phyloP scores from a whole-genome alignment of 2,329 filamentous ascomycete species.

The Lecanicillium sp. region DNA sequence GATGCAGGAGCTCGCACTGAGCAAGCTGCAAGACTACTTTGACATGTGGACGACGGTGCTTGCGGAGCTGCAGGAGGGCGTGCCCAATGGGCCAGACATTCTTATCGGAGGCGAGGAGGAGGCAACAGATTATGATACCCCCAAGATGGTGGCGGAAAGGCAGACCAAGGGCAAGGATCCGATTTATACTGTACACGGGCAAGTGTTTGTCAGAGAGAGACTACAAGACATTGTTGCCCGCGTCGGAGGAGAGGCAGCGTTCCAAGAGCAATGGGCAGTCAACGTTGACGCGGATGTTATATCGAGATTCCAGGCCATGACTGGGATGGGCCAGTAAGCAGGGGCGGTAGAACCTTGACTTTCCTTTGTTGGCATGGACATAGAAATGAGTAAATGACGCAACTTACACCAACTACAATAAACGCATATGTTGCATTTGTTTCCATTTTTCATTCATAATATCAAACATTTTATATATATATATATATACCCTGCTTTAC shows the following conservation, averaged over 20 bases:
- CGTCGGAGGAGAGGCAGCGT: conserved; percentile 56
- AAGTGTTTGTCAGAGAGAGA: conserved; percentile 55
- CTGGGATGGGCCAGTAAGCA: conserved; percentile 14
- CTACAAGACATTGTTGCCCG: conserved; percentile 50
- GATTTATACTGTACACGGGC: conserved; percentile 57
- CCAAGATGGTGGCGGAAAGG: conserved; percentile 45
- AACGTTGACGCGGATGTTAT: conserved; percentile 71
- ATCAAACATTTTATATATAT: neutral
- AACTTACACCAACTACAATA: conserved; percentile 1
- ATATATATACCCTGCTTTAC: conserved; percentile 18
- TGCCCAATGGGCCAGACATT: conserved; percentile 41
- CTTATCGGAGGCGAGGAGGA: conserved; percentile 39
- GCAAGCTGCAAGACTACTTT: conserved; percentile 64
- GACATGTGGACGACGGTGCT: conserved; percentile 68
- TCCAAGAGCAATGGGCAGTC: conserved; percentile 60
- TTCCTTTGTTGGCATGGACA: neutral
- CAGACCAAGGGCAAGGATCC: conserved; percentile 53
- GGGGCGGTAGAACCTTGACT: conserved; percentile 5
- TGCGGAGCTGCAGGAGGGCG: conserved; percentile 55
- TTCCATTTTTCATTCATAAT: neutral
- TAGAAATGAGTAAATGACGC: conserved; percentile 3
- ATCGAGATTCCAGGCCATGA: conserved; percentile 44
- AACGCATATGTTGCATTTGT: neutral
- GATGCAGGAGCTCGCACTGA: conserved; percentile 49
- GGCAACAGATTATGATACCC: conserved; percentile 46